Evolutionary conservation across 768 basidiomycete genomes (phyloP), one percentile per base, ranked within the genome.

Genomic region (Pleurotus tuoliensis): DNA sequence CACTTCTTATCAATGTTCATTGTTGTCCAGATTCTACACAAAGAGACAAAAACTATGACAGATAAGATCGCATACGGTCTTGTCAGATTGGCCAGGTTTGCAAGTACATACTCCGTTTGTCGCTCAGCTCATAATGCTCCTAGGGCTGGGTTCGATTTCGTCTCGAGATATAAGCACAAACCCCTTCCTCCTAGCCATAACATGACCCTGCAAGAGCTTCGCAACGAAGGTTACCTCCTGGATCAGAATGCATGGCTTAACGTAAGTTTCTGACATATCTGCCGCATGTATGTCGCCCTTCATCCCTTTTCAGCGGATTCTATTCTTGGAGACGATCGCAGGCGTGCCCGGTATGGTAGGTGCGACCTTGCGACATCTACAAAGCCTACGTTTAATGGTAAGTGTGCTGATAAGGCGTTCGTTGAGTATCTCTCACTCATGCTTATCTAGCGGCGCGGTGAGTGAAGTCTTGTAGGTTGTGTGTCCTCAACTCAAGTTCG

Each of bases 331-430:
- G 73, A 87, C 82, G 52, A 84, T 97, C 53, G 97, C 97, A 11
- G 97, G 92, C 18, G 94, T 98, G 1, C 96, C 96, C 16, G 95
- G 95, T 4, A 95, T 95, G 92, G 93, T 90, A n/a, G 92, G 85
- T 11, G 91, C 90, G 7, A 87, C 87, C 25, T 76, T 95, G 37
- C 82, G 97, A 24, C 97, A 99, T 73, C 77, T 99, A 34, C 81
- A 82, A 41, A 94, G 92, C 69, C 77, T 99, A 39, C 84, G 97
- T 40, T 75, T 94, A 38, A 90, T 98, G 90, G 90, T 90, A 63
- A 63, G 76, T 63, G 56, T 12, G 6, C 11, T 47, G 6, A 40
- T 53, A 51, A 22, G 34, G 44, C 27, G 56, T 34, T 22, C 3
- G 39, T 7, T 18, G 38, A 43, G 20, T 37, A 12, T 20, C 22